A percentile compares a stretch with the other conserved stretches of the same genome.
phyloP scores from a whole-genome alignment of 345 rosid species.

The Populus tremula region DNA sequence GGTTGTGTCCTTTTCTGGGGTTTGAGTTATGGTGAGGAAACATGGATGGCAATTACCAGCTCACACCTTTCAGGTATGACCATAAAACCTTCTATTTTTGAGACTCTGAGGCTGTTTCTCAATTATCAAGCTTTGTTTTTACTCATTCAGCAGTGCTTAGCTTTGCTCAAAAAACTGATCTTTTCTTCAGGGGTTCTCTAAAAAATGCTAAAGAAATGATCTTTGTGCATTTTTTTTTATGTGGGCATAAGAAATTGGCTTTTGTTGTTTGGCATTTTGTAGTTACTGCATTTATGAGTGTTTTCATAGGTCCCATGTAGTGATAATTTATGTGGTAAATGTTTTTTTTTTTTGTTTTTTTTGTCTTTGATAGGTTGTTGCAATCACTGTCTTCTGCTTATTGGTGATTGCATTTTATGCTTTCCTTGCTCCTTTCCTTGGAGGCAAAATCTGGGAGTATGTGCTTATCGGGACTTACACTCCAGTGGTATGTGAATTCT shows the following conservation, averaged over 20 bases:
- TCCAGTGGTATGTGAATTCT: constrained; percentile 70
- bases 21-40: constrained; percentile 77
- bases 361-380: constrained; percentile 66
- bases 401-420: constrained; percentile 89
- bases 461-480: constrained; percentile 65
- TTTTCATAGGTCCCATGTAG: not conserved
- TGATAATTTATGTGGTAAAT: constrained; percentile 1
- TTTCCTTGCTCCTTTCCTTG: constrained; percentile 89
- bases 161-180: constrained; percentile 1
- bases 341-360: constrained; percentile 16
- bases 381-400: constrained; percentile 93
- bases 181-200: not conserved
- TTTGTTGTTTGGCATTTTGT: constrained; percentile 1
- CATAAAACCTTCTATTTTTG: not conserved
- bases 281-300: not conserved
- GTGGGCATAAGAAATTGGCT: not conserved
- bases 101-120: not conserved
- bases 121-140: not conserved
- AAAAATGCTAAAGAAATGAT: not conserved
- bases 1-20: constrained; percentile 20
- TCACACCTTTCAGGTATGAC: constrained; percentile 78
- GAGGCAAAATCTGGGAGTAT: constrained; percentile 89
- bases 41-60: constrained; percentile 99
- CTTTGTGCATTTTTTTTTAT: not conserved
- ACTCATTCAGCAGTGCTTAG: not conserved